phyloP scores from a whole-genome alignment of 2,329 filamentous ascomycete species.

The Tolypocladium inflatum region DNA sequence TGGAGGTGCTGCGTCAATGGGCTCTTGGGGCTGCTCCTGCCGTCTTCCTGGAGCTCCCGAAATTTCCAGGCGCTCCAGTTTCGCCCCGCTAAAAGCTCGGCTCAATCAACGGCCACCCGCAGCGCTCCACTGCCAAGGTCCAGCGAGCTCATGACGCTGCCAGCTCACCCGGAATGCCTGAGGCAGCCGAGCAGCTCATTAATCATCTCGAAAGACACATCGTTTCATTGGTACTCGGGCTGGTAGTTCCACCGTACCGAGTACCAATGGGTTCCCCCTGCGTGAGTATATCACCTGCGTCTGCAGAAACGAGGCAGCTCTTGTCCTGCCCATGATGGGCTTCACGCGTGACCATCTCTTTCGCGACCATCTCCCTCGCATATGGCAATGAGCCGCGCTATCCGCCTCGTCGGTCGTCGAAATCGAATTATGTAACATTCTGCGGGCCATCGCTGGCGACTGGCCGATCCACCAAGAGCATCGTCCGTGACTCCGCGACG shows the following conservation, averaged over 20 bases:
- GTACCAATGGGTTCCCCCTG: too few species aligned
- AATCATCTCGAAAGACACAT: background rate
- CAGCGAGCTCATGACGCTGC: background rate
- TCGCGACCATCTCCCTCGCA: background rate
- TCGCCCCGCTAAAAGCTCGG: constrained; percentile 1
- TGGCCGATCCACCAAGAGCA: background rate
- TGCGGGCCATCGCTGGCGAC: background rate
- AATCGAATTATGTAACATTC: background rate
- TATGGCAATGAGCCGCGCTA: background rate
- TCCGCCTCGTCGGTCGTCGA: background rate
- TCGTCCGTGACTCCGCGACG: background rate
- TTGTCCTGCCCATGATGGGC: background rate
- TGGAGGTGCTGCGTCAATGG: background rate
- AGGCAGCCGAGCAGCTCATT: background rate
- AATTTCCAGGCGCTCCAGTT: constrained; percentile 16
- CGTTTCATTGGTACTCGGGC: background rate
- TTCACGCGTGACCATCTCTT: background rate
- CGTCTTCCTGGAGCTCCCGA: constrained; percentile 8
- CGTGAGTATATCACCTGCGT: background rate
- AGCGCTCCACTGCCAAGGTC: background rate
- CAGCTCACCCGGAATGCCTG: background rate
- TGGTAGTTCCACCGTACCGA: background rate
- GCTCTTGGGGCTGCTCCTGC: background rate
- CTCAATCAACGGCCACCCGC: background rate
- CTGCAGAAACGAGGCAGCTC: background rate